Conservation (phyloP, 108 stramenopile genomes). For the Conticribra weissflogii region DNA sequence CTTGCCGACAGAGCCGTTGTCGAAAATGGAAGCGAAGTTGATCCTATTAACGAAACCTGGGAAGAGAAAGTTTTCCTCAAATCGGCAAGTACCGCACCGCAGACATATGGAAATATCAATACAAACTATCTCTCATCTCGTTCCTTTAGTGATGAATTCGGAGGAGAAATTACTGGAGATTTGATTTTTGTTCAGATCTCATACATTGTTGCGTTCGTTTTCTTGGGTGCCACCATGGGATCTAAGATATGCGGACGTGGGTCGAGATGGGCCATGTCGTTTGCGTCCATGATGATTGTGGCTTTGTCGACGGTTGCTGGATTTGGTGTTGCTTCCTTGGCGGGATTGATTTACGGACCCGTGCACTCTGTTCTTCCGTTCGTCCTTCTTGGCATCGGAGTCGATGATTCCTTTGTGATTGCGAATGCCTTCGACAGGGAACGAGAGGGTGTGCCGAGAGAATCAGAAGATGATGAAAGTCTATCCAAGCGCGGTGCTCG, state of each 20-base stretch:
- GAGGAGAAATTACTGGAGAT: slow-evolving; percentile 66
- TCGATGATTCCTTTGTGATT: slow-evolving; percentile 88
- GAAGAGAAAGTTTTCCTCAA: slow-evolving; percentile 23
- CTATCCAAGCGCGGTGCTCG: slow-evolving; percentile 47
- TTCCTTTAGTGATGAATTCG: slow-evolving; percentile 78
- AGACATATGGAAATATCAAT: slow-evolving; percentile 9
- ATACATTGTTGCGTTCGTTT: slow-evolving; percentile 62
- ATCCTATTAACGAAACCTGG: slow-evolving; percentile 65
- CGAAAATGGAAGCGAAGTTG: slow-evolving; percentile 37
- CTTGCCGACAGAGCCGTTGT: slow-evolving; percentile 50
- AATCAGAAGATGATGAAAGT: slow-evolving; percentile 46
- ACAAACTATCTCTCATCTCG: slow-evolving; percentile 62
- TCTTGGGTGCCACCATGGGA: slow-evolving; percentile 63
- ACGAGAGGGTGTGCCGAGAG: slow-evolving; percentile 51
- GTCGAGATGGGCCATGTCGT: slow-evolving; percentile 63
- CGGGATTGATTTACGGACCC: slow-evolving; percentile 76
- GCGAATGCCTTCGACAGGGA: slow-evolving; percentile 76
- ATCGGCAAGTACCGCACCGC: not conserved
- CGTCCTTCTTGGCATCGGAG: slow-evolving; percentile 83
- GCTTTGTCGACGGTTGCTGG: slow-evolving; percentile 69
- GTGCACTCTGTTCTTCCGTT: slow-evolving; percentile 83
- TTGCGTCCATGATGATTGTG: slow-evolving; percentile 55
- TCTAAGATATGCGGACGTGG: slow-evolving; percentile 54
- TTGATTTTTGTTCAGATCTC: slow-evolving; percentile 52
- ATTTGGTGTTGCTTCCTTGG: slow-evolving; percentile 68